Percentiles rank a stretch among this genome's conserved stretches.
Conservation (phyloP, 192 early-diverging fungal genomes). For the Coemansia sp. region DNA sequence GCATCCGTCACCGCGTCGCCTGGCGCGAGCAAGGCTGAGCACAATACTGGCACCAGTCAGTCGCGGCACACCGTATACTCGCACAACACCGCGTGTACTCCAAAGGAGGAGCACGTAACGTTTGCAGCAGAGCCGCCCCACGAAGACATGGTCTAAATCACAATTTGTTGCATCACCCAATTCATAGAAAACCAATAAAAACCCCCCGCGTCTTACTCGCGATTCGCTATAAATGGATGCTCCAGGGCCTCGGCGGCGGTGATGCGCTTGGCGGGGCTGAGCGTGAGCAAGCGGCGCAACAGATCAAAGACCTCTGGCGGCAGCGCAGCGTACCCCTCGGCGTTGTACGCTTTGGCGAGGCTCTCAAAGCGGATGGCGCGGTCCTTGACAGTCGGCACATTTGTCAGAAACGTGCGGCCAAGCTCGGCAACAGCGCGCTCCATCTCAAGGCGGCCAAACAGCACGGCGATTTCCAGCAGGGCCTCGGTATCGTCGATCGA, state of each 20-base stretch:
- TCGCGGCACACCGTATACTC: slow-evolving; percentile 48
- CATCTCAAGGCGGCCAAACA: slow-evolving; percentile 81
- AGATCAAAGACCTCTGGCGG: slow-evolving; percentile 60
- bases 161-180: too few relatives aligned
- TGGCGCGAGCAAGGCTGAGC: neutral
- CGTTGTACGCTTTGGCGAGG: slow-evolving; percentile 51
- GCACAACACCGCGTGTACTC: slow-evolving; percentile 21
- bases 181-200: neutral
- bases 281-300: slow-evolving; percentile 56
- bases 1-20: neutral
- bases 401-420: slow-evolving; percentile 51
- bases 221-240: slow-evolving; percentile 65
- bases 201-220: slow-evolving; percentile 3
- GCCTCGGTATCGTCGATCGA: slow-evolving; percentile 85
- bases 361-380: slow-evolving; percentile 47
- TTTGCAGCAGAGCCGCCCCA: neutral
- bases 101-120: neutral
- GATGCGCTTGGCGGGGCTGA: slow-evolving; percentile 63
- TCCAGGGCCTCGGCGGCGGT: slow-evolving; percentile 74
- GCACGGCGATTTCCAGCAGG: slow-evolving; percentile 74
- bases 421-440: slow-evolving; percentile 60
- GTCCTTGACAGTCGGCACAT: slow-evolving; percentile 50
- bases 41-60: slow-evolving; percentile 12
- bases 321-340: slow-evolving; percentile 25
- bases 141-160: slow-evolving; percentile 1